A percentile compares a stretch with the other conserved stretches of the same genome.
phyloP scores from a whole-genome alignment of 2,329 filamentous ascomycete genomes.

The Pseudogymnoascus pannorum region DNA sequence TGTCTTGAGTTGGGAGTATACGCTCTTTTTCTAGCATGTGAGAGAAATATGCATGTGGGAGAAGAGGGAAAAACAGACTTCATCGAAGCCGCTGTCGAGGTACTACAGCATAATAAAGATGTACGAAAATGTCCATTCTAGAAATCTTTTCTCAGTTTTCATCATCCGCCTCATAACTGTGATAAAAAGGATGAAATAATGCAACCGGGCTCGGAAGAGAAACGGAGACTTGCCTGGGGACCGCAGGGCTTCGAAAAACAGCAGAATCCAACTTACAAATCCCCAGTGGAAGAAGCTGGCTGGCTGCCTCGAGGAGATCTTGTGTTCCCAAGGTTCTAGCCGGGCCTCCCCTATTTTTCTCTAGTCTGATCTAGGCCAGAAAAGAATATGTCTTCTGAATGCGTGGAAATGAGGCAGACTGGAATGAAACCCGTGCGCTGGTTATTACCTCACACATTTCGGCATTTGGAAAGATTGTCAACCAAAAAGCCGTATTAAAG shows the following conservation, averaged over 20 bases:
- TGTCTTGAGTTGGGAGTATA: neutral
- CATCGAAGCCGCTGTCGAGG: neutral
- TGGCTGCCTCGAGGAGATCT: neutral
- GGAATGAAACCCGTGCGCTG: neutral
- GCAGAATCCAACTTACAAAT: neutral
- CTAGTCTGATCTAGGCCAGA: neutral
- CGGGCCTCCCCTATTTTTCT: neutral
- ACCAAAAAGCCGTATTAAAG: neutral
- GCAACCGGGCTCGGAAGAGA: neutral
- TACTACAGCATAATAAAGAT: neutral
- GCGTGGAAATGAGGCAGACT: neutral
- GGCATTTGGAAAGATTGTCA: neutral
- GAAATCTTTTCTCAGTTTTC: neutral
- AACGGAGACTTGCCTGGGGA: neutral
- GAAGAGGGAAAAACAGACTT: neutral
- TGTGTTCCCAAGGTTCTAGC: neutral
- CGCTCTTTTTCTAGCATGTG: neutral
- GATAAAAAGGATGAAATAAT: neutral
- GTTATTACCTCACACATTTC: neutral
- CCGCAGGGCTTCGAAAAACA: neutral
- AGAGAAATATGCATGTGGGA: neutral
- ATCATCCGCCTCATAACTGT: neutral
- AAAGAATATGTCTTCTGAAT: neutral
- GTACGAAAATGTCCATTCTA: neutral
- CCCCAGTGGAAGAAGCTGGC: neutral